Evolutionary conservation across 2,329 filamentous ascomycete genomes (phyloP).

Genomic region (Fusarium domesticum): DNA sequence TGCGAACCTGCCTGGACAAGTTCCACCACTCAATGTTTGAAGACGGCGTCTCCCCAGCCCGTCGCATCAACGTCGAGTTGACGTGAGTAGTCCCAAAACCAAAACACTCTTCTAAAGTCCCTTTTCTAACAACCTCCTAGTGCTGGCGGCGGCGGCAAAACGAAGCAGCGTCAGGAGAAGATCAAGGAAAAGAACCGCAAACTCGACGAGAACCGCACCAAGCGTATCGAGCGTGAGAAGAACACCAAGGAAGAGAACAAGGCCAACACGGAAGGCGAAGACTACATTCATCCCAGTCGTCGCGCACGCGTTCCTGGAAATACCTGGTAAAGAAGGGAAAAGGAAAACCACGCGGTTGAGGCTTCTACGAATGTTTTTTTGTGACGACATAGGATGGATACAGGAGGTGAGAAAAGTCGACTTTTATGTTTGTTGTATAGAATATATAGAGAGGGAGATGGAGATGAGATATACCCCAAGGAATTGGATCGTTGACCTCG

Average conservation of each 20-base stretch:
- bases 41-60: slow-evolving; percentile 50
- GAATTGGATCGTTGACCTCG: slow-evolving; percentile 27
- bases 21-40: slow-evolving; percentile 83
- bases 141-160: slow-evolving; percentile 83
- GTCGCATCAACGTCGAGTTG: slow-evolving; percentile 89
- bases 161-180: slow-evolving; percentile 66
- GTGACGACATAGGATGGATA: slow-evolving; percentile 7
- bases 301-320: slow-evolving; percentile 34
- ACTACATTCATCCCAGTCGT: slow-evolving; percentile 52
- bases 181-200: slow-evolving; percentile 84
- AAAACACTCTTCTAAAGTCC: background rate
- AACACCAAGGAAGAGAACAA: slow-evolving; percentile 33
- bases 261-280: slow-evolving; percentile 27
- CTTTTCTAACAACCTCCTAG: too few species aligned
- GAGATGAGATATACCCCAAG: slow-evolving; percentile 33
- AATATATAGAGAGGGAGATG: slow-evolving; percentile 22
- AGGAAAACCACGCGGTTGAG: too few species aligned
- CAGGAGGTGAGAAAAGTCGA: slow-evolving; percentile 21
- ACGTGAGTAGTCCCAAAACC: slow-evolving; percentile 55
- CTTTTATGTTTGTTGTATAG: slow-evolving; percentile 10
- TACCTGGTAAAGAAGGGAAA: slow-evolving; percentile 13
- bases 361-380: slow-evolving; percentile 1
- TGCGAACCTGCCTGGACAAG: slow-evolving; percentile 88
- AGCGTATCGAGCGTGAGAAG: slow-evolving; percentile 48
- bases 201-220: slow-evolving; percentile 63